Evolutionary conservation across 345 rosid species (phyloP).

Genomic region (Salix caprea): DNA sequence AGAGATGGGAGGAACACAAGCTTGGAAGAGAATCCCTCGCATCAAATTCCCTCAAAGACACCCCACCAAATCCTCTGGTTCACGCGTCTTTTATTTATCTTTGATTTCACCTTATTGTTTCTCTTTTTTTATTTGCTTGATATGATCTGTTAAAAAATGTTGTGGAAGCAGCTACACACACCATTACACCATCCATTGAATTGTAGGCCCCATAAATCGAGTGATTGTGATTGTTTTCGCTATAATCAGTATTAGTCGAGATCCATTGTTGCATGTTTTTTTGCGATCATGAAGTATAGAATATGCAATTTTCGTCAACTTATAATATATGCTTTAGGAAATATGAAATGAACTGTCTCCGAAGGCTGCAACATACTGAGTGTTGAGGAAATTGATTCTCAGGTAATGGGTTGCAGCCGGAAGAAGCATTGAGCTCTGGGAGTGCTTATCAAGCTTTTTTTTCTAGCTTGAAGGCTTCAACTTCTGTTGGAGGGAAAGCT

Average conservation of each 20-base stretch:
- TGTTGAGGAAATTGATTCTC: conserved; percentile 11
- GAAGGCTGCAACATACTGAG: too few relatives aligned
- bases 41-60: conserved; percentile 77
- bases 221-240: too few relatives aligned
- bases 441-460: conserved; percentile 49
- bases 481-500: conserved; percentile 69
- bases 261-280: background rate
- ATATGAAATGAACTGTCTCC: too few relatives aligned
- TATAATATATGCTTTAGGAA: background rate
- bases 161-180: too few relatives aligned
- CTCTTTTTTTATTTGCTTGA: background rate
- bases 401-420: conserved; percentile 42
- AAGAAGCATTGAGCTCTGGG: conserved; percentile 30
- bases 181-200: too few relatives aligned
- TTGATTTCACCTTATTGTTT: background rate
- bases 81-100: background rate
- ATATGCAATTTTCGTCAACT: background rate
- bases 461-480: conserved; percentile 42
- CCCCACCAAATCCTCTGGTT: conserved; percentile 47
- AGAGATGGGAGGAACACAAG: conserved; percentile 58
- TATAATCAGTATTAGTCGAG: too few relatives aligned
- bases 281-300: background rate
- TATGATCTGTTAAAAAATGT: too few relatives aligned
- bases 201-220: too few relatives aligned
- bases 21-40: conserved; percentile 80